Evolutionary conservation across 2,329 filamentous ascomycete genomes (phyloP).

Genomic region (Zymoseptoria pseudotritici): DNA sequence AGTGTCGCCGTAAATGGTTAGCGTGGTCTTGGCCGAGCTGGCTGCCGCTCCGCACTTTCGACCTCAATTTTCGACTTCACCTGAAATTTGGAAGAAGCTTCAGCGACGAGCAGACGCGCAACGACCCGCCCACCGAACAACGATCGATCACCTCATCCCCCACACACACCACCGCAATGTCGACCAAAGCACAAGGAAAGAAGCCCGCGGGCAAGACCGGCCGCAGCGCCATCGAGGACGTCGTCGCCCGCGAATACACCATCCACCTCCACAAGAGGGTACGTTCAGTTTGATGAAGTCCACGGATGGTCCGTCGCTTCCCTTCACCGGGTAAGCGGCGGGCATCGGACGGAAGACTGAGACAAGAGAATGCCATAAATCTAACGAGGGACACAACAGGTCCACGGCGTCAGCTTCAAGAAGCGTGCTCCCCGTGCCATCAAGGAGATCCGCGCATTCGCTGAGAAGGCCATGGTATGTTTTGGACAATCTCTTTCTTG

Average conservation of each 20-base stretch:
- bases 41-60: not conserved
- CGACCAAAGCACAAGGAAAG: slow-evolving; percentile 36
- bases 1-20: not conserved
- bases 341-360: slow-evolving; percentile 64
- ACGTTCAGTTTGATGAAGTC: slow-evolving; percentile 71
- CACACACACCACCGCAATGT: slow-evolving; percentile 30
- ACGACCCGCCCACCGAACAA: slow-evolving; percentile 6
- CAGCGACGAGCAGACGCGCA: not conserved
- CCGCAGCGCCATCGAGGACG: slow-evolving; percentile 96
- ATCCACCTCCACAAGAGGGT: slow-evolving; percentile 99
- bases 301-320: slow-evolving; percentile 44
- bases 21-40: not conserved
- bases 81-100: not conserved
- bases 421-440: slow-evolving; percentile 97
- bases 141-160: slow-evolving; percentile 4
- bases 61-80: not conserved
- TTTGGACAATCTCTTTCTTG: not conserved
- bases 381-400: slow-evolving; percentile 47
- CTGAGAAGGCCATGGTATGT: slow-evolving; percentile 91
- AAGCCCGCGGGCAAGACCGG: slow-evolving; percentile 66
- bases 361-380: slow-evolving; percentile 29
- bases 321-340: slow-evolving; percentile 1
- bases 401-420: slow-evolving; percentile 98
- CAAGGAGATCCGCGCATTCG: slow-evolving; percentile 99
- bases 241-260: slow-evolving; percentile 99